Base-by-base conservation (phyloP, 768 basidiomycete genomes). In the Boletus subparvulus region DNA sequence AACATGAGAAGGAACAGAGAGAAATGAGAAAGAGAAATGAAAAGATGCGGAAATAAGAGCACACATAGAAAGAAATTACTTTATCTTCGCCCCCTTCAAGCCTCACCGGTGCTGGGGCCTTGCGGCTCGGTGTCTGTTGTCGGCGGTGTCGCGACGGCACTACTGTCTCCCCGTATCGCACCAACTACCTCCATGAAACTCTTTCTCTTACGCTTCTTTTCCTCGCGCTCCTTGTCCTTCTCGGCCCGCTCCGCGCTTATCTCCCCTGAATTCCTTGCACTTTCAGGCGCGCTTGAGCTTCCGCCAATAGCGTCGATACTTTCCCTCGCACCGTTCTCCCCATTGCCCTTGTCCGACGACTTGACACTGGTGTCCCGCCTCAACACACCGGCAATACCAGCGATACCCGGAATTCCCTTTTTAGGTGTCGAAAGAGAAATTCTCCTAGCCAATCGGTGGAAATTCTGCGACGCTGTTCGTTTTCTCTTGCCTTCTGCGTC, bases 391-490 rank as follows among this genome's bases (percentile, higher is more conserved):
- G 68, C 68, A 7, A 69, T 69, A 8, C 64, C 61, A 28, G 69
- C 70, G 7, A 70, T 65, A 19, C 60, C 66, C 3, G 67, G 63
- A 37, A 76, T 73, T 37, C 80, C 81, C 59, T 82, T 80, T 28
- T 85, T 81, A 45, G 81, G 79, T 0, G 85, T 80, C 11, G 72
- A 30, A 77, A 89, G 70, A 11, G 90, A 91, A 53, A 93, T 86
- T 59, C 83, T 78, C 57, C 89, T 77, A 16, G 90, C 91, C 37
- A 93, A 67, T 17, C 89, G 81, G 69, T 91, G 89, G 78, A 94
- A 90, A 65, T 92, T 92, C 69, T 94, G 91, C 28, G 89, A 88
- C 10, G 89, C 86, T 55, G 89, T 90, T 19, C 89, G 82, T 67
- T 87, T 90, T 58, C 90, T 79, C 75, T 90, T 91, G 35, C 83